Base-by-base conservation (phyloP, 352 stramenopile genomes). In the Globisporangium megalacanthum region DNA sequence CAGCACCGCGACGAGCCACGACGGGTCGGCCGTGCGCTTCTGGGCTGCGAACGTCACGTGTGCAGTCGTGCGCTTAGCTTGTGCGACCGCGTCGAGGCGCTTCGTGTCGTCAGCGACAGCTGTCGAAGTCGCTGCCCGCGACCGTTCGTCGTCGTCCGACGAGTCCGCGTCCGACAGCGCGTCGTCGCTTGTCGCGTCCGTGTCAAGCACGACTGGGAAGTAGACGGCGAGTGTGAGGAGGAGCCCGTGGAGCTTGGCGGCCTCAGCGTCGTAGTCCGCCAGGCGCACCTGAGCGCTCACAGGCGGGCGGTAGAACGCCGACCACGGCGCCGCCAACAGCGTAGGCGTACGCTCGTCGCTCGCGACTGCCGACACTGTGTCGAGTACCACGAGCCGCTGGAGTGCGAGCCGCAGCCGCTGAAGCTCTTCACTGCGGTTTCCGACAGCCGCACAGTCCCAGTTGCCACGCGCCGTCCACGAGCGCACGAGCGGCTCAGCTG, bases 211-310 rank as follows among this genome's bases (percentile, higher is more conserved):
- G 31, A 89, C 62, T 0, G 79, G 79, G 57, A 77, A 89, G 33
- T 75, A 70, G 22, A 89, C 57, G 3, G 72, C 74, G 51, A 89
- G 64, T 29, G 71, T 56, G 22, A 84, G 52, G 36, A 84, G 37
- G 3, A 59, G 54, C 1, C 74, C 79, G 51, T 76, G 84, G 10
- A 86, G 62, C 55, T 77, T 75, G 37, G 79, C 79, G 41, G 82
- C 62, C 41, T 83, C 76, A 3, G 62, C 60, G 17, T 77, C 64
- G 37, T 74, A 77, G 51, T 67, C 57, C 10, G 69, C 42, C 42
- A 71, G 62, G 42, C 61, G 54, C 25, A 78, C 53, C 31, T 63
- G 20, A 36, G 72, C 65, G 52, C 56, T 71, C 31, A 71, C 62
- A 33, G 63, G 55, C 15, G 76, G 76, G 19, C 66, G 69, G 59